Percentiles rank a stretch among this genome's conserved stretches.
phyloP scores from a whole-genome alignment of 129 eudicot species.

The Centella asiatica region DNA sequence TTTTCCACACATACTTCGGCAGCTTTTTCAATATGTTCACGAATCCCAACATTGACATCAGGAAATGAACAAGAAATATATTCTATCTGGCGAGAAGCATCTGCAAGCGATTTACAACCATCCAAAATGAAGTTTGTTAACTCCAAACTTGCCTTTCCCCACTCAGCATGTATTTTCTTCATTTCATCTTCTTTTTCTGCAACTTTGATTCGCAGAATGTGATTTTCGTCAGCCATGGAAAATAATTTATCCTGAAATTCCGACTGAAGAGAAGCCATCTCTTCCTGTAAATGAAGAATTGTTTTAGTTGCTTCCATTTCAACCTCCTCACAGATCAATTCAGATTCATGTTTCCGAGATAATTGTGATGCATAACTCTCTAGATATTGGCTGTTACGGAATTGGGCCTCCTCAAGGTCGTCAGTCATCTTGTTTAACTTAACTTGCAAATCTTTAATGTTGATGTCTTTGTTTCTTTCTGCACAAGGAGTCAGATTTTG shows the following conservation, averaged over 20 bases:
- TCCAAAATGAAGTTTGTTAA: slow-evolving; percentile 65
- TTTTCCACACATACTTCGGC: slow-evolving; percentile 53
- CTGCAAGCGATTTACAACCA: slow-evolving; percentile 68
- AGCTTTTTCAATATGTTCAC: slow-evolving; percentile 63
- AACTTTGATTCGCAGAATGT: slow-evolving; percentile 29
- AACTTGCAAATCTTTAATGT: slow-evolving; percentile 35
- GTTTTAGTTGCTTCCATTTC: slow-evolving; percentile 66
- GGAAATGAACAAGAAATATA: slow-evolving; percentile 55
- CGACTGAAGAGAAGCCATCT: slow-evolving; percentile 53
- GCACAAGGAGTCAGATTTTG: slow-evolving; percentile 12
- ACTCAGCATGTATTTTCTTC: slow-evolving; percentile 34
- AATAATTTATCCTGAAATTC: slow-evolving; percentile 42
- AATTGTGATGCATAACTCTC: slow-evolving; percentile 17
- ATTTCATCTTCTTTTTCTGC: slow-evolving; percentile 62
- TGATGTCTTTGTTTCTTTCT: slow-evolving; percentile 15
- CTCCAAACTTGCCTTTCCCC: slow-evolving; percentile 80
- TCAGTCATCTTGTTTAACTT: slow-evolving; percentile 45
- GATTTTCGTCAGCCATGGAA: slow-evolving; percentile 51
- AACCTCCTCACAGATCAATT: slow-evolving; percentile 38
- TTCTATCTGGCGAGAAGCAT: slow-evolving; percentile 57
- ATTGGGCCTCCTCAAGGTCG: slow-evolving; percentile 46
- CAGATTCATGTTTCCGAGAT: slow-evolving; percentile 35
- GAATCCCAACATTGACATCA: slow-evolving; percentile 34
- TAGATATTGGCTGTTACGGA: slow-evolving; percentile 31
- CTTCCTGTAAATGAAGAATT: slow-evolving; percentile 62